Evolutionary conservation across 768 basidiomycete genomes (phyloP).

Genomic region (Pisolithus marmoratus): DNA sequence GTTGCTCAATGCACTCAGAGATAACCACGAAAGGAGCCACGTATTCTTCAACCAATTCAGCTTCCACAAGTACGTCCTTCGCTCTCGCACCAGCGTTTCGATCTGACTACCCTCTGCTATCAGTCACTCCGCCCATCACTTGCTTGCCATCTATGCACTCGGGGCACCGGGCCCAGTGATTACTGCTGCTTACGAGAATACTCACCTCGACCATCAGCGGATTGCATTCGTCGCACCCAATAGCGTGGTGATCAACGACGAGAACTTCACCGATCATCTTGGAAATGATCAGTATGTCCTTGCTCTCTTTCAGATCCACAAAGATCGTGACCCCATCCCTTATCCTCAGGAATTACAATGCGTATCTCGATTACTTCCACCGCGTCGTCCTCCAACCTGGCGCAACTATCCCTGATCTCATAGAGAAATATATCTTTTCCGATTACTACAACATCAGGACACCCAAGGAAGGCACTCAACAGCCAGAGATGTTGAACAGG

Average conservation of each 20-base stretch:
- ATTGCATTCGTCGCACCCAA: slow-evolving; percentile 28
- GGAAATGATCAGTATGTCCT: slow-evolving; percentile 26
- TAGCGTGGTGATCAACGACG: slow-evolving; percentile 18
- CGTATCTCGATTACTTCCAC: slow-evolving; percentile 28
- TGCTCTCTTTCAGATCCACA: not conserved
- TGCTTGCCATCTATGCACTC: slow-evolving; percentile 54
- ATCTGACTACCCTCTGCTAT: slow-evolving; percentile 12
- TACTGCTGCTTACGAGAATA: slow-evolving; percentile 36
- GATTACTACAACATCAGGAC: slow-evolving; percentile 39
- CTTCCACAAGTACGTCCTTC: slow-evolving; percentile 26
- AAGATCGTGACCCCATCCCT: not conserved
- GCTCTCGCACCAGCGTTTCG: not conserved
- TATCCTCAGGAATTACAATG: slow-evolving; percentile 23
- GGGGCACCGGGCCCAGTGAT: slow-evolving; percentile 44
- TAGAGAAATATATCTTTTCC: slow-evolving; percentile 65
- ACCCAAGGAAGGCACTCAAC: slow-evolving; percentile 22
- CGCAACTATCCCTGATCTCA: slow-evolving; percentile 26
- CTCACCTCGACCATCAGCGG: slow-evolving; percentile 33
- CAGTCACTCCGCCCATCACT: slow-evolving; percentile 54
- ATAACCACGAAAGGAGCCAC: slow-evolving; percentile 50
- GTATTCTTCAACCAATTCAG: slow-evolving; percentile 43
- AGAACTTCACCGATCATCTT: slow-evolving; percentile 19
- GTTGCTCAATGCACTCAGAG: slow-evolving; percentile 37
- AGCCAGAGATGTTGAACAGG: slow-evolving; percentile 55
- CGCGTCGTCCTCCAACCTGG: slow-evolving; percentile 24